Percentiles rank a stretch among this genome's conserved stretches.
Evolutionary conservation across 73 alveolate genomes (phyloP).

Genomic region (Halteria grandinella): DNA sequence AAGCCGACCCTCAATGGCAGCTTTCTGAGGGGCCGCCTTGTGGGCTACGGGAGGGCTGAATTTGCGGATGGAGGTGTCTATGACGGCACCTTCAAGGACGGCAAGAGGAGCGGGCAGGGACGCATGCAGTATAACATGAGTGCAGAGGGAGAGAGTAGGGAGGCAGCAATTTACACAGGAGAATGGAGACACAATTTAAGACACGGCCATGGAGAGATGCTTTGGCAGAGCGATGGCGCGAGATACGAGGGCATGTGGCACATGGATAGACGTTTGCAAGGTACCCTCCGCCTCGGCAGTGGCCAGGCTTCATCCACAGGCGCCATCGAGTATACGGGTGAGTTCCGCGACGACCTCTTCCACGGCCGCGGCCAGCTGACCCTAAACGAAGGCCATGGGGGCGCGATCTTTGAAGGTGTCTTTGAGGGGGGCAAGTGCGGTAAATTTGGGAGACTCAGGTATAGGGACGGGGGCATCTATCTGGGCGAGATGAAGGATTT

Average conservation of each 20-base stretch:
- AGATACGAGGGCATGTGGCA: background rate
- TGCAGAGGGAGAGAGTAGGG: background rate
- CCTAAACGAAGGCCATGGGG: background rate
- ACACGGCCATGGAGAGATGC: background rate
- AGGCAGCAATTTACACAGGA: background rate
- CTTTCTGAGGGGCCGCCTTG: too few relatives aligned
- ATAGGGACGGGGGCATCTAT: conserved; percentile 3
- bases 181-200: background rate
- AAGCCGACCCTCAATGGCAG: too few relatives aligned
- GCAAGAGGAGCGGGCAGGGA: background rate
- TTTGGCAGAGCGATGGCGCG: background rate
- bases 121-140: background rate
- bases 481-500: conserved; percentile 5
- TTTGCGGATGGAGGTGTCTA: background rate
- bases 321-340: background rate
- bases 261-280: background rate
- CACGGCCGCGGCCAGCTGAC: background rate
- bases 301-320: too few relatives aligned
- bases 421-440: background rate
- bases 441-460: background rate
- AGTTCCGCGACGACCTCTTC: background rate
- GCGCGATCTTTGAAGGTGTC: background rate
- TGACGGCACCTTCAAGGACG: background rate
- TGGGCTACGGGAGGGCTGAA: background rate
- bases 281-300: too few relatives aligned